Evolutionary conservation across 176 grass and related monocot species (phyloP).

Genomic region (Phoenix roebelenii): DNA sequence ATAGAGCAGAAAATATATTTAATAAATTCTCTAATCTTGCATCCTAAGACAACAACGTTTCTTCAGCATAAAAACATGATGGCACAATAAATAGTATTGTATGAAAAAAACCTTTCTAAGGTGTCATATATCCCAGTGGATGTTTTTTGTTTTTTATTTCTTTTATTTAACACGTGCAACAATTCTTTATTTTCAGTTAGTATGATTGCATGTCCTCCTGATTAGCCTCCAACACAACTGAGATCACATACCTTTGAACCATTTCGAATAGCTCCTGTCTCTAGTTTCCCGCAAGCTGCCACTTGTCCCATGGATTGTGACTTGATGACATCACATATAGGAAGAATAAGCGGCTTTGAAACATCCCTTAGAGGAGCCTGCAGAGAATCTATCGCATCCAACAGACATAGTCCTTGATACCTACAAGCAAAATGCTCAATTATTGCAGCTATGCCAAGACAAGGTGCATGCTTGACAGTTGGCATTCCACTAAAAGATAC

Average conservation of each 20-base stretch:
- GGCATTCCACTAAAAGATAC: too few species aligned
- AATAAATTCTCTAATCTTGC: too few species aligned
- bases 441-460: too few species aligned
- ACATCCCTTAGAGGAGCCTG: conserved; percentile 77
- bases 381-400: conserved; percentile 85
- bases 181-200: background rate
- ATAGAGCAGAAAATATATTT: too few species aligned
- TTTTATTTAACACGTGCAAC: background rate
- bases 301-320: conserved; percentile 69
- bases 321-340: conserved; percentile 95
- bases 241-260: conserved; percentile 58
- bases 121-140: too few species aligned
- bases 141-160: background rate
- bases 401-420: conserved; percentile 62
- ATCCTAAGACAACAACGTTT: too few species aligned
- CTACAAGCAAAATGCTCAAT: conserved; percentile 27
- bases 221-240: too few species aligned
- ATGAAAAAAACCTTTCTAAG: too few species aligned
- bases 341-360: conserved; percentile 83
- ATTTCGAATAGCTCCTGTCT: conserved; percentile 74
- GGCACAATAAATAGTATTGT: too few species aligned
- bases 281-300: conserved; percentile 89
- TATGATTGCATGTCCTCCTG: background rate
- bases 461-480: too few species aligned
- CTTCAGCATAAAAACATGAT: too few species aligned